Base-by-base conservation (phyloP, 352 stramenopile species). In the Phytophthora cajani region DNA sequence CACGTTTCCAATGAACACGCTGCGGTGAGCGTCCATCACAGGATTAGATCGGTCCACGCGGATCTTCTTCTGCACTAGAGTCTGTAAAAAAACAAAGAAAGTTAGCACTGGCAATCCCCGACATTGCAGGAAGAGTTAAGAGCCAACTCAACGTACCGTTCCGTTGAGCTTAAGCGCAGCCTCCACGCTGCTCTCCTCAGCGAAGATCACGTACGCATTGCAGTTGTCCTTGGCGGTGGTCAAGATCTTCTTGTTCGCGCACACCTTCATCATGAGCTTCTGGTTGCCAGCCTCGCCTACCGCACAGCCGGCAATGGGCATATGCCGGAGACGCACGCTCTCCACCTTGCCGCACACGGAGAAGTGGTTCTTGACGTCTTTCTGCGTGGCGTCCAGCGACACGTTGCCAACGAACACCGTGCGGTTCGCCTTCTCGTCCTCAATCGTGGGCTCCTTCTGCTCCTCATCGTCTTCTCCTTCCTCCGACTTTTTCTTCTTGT, bases 351-450 rank as follows among this genome's bases (percentile, higher is more conserved):
- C 93, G 52, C 89, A 97, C 17, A 77, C 67, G 14, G 85, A 78
- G 61, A 98, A 98, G 58, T 95, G 80, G 38, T 79, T 81, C 74
- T 88, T 89, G 12, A 98, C 56, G 54, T 93, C 82, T 56, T 94
- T 96, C 36, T 80, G 67, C 23, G 85, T 94, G 54, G 90, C 85
- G 38, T 91, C 90, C 8, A 97, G 77, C 46, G 93, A 97, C 47
- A 98, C 80, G 69, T 98, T 98, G 64, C 93, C 93, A 17, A 98
- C 92, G 64, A 98, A 98, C 14, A 98, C 78, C 1, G 91, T 98
- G 32, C 91, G 88, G n/a, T 72, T 70, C 17, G 67, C 75, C 68
- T 95, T 95, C n/a, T 87, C 80, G 33, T 84, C 71, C n/a, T 86
- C 78, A 10, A 49, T 62, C 7, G 62, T 62, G 23, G 21, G 67